Base-by-base conservation (phyloP, 306 rosid species). In the Spatholobus suberectus region DNA sequence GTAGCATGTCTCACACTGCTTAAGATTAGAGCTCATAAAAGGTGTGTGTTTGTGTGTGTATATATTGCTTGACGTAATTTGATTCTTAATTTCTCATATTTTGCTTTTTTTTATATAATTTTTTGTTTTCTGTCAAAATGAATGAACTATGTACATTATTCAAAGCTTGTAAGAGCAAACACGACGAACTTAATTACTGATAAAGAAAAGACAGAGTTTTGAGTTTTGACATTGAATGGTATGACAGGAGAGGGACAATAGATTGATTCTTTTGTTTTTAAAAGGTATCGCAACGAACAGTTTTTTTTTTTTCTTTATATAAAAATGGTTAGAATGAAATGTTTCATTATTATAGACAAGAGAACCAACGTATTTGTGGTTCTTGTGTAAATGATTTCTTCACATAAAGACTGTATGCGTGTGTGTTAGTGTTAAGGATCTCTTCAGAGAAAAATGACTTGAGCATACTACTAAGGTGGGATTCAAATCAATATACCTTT, bases 161-260 rank as follows among this genome's bases (percentile, higher is more conserved):
- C 41, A 75, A 75, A 75, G 54, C 40, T 58, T 75, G 9, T 23
- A 14, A 38, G 55, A 20, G 38, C 12, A 75, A 75, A 14, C 27
- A 38, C 55, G 14, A 34, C 55, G 57, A 75, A 57, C 11, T 21
- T 37, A 75, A 75, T 76, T 41, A 12, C 6, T 41, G 44, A 24
- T 4, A 58, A 54, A 43, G 46, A 43, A 76, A 26, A 44, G 61
- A 76, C 21, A 73, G 27, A 26, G 67, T 55, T 51, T 51, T 5
- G 9, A 38, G 43, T 5, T 46, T 17, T 59, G 73, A 12, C 59
- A 61, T 43, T 54, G 59, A 24, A 15, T 76, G 66, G 29, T 43
- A 11, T 27, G 20, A 32, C n/a, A 4, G 43, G 18, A 29, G 47
- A 44, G 73, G 73, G 73, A 77, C 21, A 26, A n/a, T 2, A 10